Evolutionary conservation across 208 protist genomes (phyloP).

Genomic region (Entamoeba moshkovskii): DNA sequence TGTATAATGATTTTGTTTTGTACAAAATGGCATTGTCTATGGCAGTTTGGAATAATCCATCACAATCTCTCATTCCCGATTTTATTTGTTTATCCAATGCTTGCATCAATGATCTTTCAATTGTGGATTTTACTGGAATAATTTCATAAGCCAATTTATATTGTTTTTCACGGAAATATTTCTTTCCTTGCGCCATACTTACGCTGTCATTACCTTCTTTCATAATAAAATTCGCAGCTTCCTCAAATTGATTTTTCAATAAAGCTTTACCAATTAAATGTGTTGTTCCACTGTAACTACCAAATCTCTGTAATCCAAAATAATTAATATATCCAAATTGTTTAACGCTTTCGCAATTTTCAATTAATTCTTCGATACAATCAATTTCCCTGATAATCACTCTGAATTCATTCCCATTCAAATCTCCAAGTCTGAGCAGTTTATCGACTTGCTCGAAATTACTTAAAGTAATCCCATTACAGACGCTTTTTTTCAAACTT

Average conservation of each 20-base stretch:
- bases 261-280: neutral
- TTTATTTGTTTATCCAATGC: neutral
- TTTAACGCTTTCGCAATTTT: neutral
- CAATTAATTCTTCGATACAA: neutral
- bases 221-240: neutral
- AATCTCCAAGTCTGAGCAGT: neutral
- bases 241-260: neutral
- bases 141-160: neutral
- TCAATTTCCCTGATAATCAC: neutral
- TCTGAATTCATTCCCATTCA: neutral
- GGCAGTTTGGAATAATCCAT: neutral
- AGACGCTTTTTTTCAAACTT: neutral
- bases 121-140: neutral
- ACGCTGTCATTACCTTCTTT: neutral
- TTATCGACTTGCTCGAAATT: neutral
- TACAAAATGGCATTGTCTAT: neutral
- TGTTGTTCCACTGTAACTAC: neutral
- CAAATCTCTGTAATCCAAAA: slow-evolving; percentile 10
- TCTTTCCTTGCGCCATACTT: neutral
- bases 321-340: neutral
- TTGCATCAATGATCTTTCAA: neutral
- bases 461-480: neutral
- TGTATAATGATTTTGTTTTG: neutral
- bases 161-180: neutral
- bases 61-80: neutral